Percentiles rank a stretch among this genome's conserved stretches.
Conservation (phyloP, 148 eudicot genomes). For the Camellia japonica region DNA sequence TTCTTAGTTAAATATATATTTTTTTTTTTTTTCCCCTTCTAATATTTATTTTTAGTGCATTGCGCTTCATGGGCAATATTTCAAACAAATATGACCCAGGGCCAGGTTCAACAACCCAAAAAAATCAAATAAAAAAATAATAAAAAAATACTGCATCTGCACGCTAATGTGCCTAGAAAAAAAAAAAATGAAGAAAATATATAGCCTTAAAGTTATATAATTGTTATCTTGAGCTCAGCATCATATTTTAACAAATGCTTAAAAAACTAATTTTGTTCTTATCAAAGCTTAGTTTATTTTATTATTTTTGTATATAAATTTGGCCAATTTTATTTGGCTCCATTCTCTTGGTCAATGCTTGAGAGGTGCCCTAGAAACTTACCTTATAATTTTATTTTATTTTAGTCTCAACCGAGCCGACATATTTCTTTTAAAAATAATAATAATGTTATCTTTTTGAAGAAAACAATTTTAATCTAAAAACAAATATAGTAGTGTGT, state of each 20-base stretch:
- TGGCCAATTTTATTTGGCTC: constrained; percentile 5
- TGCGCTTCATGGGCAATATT: background rate
- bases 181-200: background rate
- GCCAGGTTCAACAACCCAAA: constrained; percentile 3
- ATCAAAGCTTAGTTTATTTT: constrained; percentile 1
- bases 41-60: background rate
- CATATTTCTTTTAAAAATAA: background rate
- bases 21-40: background rate
- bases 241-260: constrained; percentile 9
- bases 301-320: constrained; percentile 7
- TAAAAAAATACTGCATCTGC: background rate
- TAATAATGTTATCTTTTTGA: background rate
- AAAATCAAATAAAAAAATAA: background rate
- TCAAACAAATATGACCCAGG: background rate
- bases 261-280: constrained; percentile 10
- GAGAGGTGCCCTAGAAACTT: background rate
- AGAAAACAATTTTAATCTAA: background rate
- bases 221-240: constrained; percentile 5
- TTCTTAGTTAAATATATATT: background rate
- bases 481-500: background rate
- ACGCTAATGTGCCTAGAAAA: constrained; percentile 3
- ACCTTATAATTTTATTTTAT: background rate
- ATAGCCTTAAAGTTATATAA: constrained; percentile 5
- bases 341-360: constrained; percentile 12
- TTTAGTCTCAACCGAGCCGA: background rate